phyloP scores from a whole-genome alignment of 1,139 yeast genomes.

The Pneumocystis jirovecii region DNA sequence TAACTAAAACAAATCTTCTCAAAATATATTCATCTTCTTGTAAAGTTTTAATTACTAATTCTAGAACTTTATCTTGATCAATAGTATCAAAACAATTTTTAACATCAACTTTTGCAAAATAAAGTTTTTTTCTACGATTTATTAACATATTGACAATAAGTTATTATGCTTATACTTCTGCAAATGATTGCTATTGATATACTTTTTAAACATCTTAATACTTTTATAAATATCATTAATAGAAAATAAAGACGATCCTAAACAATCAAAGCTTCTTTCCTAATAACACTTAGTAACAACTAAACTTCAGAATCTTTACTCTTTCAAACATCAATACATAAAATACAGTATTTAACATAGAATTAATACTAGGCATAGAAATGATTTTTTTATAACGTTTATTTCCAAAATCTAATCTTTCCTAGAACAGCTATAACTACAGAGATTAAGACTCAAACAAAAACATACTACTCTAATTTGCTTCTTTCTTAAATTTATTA shows the following conservation, averaged over 20 bases:
- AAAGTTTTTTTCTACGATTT: conserved; percentile 28
- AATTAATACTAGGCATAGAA: conserved; percentile 9
- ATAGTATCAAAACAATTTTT: conserved; percentile 60
- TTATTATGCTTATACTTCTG: conserved; percentile 4
- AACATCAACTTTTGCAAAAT: conserved; percentile 61
- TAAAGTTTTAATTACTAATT: conserved; percentile 2
- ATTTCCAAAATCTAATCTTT: background rate
- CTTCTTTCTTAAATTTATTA: conserved; percentile 18
- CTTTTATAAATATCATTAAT: conserved; percentile 3
- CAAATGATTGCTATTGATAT: conserved; percentile 5
- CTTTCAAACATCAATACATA: conserved; percentile 5
- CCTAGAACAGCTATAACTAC: background rate
- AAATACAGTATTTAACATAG: conserved; percentile 6
- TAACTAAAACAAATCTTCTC: conserved; percentile 7
- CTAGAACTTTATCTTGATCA: conserved; percentile 9
- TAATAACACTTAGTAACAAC: conserved; percentile 14
- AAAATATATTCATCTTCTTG: conserved; percentile 10
- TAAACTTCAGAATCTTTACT: background rate
- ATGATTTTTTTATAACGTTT: background rate
- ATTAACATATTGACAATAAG: conserved; percentile 6
- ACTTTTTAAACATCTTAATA: conserved; percentile 8
- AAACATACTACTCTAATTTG: background rate
- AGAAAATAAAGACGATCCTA: conserved; percentile 12
- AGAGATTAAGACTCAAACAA: background rate
- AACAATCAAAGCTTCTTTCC: conserved; percentile 19